Evolutionary conservation across 768 basidiomycete species (phyloP), one percentile per base, ranked within the genome.

Genomic region (Wakefieldia striispora): DNA sequence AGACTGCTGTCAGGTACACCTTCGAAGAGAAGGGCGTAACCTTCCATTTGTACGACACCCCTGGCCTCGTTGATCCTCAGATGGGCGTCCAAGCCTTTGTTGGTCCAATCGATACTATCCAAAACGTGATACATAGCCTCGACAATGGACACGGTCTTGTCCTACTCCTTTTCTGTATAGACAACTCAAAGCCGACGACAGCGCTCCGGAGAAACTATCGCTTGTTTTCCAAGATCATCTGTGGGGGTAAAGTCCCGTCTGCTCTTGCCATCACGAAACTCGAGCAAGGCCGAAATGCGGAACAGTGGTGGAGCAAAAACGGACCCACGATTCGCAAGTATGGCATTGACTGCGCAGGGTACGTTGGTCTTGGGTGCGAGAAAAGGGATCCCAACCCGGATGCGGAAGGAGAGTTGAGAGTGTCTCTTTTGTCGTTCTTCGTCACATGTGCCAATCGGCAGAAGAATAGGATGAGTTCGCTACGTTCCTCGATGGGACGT

Each of bases 281-380:
- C 0, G 56, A 60, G 34, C 59, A 52, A 39, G 45, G 64, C 13
- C 42, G 54, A 10, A 58, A 57, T 14, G 64, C 59, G 51, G 56
- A 66, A 17, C 55, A 55, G 37, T 76, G 76, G 76, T 69, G 71
- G 73, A 34, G 21, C 13, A 47, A 51, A 27, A 62, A 75, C 37
- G 17, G 40, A 3, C 8, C 19, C 10, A 49, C 42, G 17, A 50
- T 68, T 13, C 39, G 37, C 16, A 45, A 20, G 19, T 55, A 52
- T 38, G 53, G 52, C 3, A 45, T 66, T 17, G 37, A 51, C 16
- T 59, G 63, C 7, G 50, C 58, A 14, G 66, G 65, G 3, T 60
- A 64, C 29, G 63, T 69, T 14, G 74, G 73, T 43, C 56, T 75
- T 48, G 70, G 65, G 12, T 59, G 64, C 9, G 63, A 40, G 36